These are phyloP conservation scores for Aspergillus sclerotiicarbonarius DNA, from an alignment of 495 filamentous ascomycete genomes.

Conservation along the genomic window DNA sequence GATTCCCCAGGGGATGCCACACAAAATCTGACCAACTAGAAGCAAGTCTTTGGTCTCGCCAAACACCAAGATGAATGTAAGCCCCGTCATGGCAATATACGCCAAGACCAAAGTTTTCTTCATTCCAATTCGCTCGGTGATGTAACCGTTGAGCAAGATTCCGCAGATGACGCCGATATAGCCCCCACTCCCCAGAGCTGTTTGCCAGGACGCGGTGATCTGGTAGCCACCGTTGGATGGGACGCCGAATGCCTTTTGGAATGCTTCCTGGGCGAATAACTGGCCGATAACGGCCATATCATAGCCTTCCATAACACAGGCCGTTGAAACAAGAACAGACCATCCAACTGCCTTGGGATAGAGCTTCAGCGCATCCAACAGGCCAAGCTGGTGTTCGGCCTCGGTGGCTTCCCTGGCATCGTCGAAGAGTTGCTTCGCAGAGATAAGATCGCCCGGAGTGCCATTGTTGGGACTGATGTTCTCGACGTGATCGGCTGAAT, in stretches of 20 bases:
- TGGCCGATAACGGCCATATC: slow-evolving; percentile 47
- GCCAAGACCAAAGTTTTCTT: slow-evolving; percentile 64
- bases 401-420: too few relatives aligned
- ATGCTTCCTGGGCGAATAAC: slow-evolving; percentile 43
- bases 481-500: too few relatives aligned
- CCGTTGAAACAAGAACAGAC: slow-evolving; percentile 48
- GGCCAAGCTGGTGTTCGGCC: too few relatives aligned
- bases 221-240: slow-evolving; percentile 56
- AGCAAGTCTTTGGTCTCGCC: slow-evolving; percentile 63
- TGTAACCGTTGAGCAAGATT: slow-evolving; percentile 66
- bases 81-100: slow-evolving; percentile 56
- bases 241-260: slow-evolving; percentile 66
- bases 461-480: too few relatives aligned
- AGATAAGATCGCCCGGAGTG: too few relatives aligned
- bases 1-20: slow-evolving; percentile 74
- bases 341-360: slow-evolving; percentile 53
- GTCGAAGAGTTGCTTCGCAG: too few relatives aligned
- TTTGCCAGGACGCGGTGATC: slow-evolving; percentile 66
- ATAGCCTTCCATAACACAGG: slow-evolving; percentile 56
- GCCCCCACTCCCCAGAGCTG: slow-evolving; percentile 65
- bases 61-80: slow-evolving; percentile 72
- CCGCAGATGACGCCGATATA: slow-evolving; percentile 68
- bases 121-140: slow-evolving; percentile 70
- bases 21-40: slow-evolving; percentile 67
- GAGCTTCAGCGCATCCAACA: too few relatives aligned